A percentile compares a stretch with the other conserved stretches of the same genome.
Conservation (phyloP, 257 asterid genomes). For the Solanum neorickii region DNA sequence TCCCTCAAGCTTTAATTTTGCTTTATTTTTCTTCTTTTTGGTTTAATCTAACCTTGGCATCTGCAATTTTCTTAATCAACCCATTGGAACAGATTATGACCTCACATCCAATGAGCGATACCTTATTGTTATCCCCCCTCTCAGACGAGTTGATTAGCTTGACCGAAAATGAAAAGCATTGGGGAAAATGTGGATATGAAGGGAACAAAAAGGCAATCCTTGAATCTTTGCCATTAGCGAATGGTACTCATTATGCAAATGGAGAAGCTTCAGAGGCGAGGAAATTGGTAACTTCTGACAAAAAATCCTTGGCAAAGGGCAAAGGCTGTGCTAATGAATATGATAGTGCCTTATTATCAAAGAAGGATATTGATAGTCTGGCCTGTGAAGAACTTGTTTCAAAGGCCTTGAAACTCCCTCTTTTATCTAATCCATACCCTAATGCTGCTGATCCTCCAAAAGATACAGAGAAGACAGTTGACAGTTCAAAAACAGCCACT, state of each 20-base stretch:
- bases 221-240: conserved; percentile 22
- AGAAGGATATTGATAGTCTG: conserved; percentile 40
- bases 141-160: conserved; percentile 45
- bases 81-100: conserved; percentile 71
- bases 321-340: conserved; percentile 12
- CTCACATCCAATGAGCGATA: conserved; percentile 34
- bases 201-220: conserved; percentile 14
- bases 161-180: conserved; percentile 27
- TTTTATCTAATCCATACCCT: conserved; percentile 38
- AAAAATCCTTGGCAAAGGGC: conserved; percentile 16
- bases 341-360: conserved; percentile 17
- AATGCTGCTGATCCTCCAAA: conserved; percentile 22
- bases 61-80: conserved; percentile 1
- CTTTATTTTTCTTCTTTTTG: neutral
- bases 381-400: conserved; percentile 76
- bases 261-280: conserved; percentile 33
- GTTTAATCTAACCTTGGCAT: neutral
- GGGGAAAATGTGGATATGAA: conserved; percentile 36
- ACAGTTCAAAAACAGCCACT: conserved; percentile 6
- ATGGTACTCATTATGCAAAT: conserved; percentile 41
- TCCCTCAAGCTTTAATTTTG: neutral
- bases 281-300: conserved; percentile 25
- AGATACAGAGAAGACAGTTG: conserved; percentile 13
- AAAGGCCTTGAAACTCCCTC: conserved; percentile 76
- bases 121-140: conserved; percentile 66